A percentile compares a stretch with the other conserved stretches of the same genome.
Evolutionary conservation across 208 protist genomes (phyloP).

Genomic region (Eutreptiella sp.): DNA sequence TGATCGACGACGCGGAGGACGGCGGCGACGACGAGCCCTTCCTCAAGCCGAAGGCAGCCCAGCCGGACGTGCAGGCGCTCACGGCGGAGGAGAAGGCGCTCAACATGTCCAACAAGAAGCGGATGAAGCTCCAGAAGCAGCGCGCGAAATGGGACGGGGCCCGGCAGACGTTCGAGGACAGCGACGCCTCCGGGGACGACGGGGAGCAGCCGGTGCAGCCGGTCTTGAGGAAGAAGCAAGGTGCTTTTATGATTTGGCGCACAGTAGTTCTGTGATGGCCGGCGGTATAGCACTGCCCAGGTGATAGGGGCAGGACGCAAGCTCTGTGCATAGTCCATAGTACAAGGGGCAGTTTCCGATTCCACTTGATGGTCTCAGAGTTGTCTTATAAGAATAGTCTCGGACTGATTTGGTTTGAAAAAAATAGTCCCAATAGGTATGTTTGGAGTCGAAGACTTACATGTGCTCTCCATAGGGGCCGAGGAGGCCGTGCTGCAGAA

Average conservation of each 20-base stretch:
- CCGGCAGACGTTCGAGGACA: conserved; percentile 12
- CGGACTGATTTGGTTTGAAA: background rate
- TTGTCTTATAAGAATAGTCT: background rate
- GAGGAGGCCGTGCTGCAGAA: conserved; percentile 1
- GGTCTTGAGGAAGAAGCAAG: background rate
- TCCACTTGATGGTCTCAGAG: too few relatives aligned
- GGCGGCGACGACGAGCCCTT: conserved; percentile 31
- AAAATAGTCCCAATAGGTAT: background rate
- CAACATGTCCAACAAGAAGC: background rate
- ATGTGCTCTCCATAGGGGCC: background rate
- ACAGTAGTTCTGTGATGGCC: too few relatives aligned
- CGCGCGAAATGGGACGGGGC: background rate
- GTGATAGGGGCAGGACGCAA: too few relatives aligned
- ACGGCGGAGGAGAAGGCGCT: background rate
- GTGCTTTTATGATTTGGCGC: background rate
- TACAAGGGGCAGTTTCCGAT: too few relatives aligned
- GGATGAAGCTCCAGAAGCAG: background rate
- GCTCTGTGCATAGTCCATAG: too few relatives aligned
- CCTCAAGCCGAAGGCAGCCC: background rate
- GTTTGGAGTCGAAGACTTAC: too few relatives aligned
- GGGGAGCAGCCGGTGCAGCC: background rate
- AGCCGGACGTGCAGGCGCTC: background rate
- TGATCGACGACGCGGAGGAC: conserved; percentile 12
- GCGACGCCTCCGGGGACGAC: conserved; percentile 31
- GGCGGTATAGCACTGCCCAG: too few relatives aligned